Evolutionary conservation across 495 filamentous ascomycete genomes (phyloP).

Genomic region (Aspergillus conjunctus): DNA sequence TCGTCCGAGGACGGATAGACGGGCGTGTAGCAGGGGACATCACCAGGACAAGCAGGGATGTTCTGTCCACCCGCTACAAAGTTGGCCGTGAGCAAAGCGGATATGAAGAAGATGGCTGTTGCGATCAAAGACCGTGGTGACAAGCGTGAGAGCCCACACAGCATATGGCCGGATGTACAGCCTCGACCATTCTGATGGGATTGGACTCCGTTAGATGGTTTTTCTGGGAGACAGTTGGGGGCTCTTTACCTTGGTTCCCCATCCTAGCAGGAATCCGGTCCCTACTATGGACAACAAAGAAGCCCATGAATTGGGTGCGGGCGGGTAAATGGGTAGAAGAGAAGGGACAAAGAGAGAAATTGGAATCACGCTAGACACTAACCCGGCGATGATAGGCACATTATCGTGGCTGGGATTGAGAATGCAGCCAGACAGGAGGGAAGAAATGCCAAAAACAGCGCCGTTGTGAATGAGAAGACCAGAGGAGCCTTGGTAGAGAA

Average conservation of each 20-base stretch:
- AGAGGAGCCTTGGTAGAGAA: constrained; percentile 57
- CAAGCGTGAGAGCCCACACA: constrained; percentile 58
- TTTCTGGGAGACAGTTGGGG: not conserved
- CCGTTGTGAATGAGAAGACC: constrained; percentile 58
- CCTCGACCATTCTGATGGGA: constrained; percentile 50
- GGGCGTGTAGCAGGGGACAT: constrained; percentile 51
- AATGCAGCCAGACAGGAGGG: constrained; percentile 45
- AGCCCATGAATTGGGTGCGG: constrained; percentile 33
- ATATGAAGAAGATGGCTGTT: constrained; percentile 57
- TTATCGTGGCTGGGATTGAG: constrained; percentile 42
- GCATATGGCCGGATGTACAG: constrained; percentile 64
- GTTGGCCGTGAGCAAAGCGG: constrained; percentile 53
- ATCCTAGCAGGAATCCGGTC: constrained; percentile 52
- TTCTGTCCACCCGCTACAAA: constrained; percentile 31
- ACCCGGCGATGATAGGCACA: constrained; percentile 51
- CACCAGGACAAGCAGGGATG: constrained; percentile 40
- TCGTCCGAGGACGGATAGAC: constrained; percentile 46
- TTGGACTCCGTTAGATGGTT: not conserved
- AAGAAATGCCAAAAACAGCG: constrained; percentile 57
- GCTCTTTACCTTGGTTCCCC: constrained; percentile 56
- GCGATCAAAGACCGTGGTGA: constrained; percentile 55
- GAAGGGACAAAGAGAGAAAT: constrained; percentile 46
- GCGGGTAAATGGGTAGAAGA: constrained; percentile 47
- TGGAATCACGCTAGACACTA: constrained; percentile 46
- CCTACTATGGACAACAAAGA: constrained; percentile 41